Percentiles rank a stretch among this genome's conserved stretches.
Evolutionary conservation across 768 basidiomycete species (phyloP).

Genomic region (Mycena vulgaris): DNA sequence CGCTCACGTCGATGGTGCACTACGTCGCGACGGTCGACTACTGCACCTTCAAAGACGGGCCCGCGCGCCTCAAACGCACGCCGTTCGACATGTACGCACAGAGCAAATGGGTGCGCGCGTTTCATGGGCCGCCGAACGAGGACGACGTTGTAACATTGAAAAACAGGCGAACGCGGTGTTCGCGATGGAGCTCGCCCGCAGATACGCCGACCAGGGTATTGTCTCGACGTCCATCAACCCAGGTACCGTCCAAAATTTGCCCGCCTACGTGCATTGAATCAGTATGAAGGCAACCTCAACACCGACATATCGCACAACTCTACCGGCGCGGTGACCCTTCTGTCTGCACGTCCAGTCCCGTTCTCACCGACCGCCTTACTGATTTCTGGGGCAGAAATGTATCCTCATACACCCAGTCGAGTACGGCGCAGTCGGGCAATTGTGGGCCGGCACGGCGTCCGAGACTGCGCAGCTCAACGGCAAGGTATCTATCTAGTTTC

Average conservation of each 20-base stretch:
- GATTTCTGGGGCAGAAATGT: conserved; percentile 36
- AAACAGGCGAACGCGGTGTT: conserved; percentile 61
- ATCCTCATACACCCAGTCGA: conserved; percentile 47
- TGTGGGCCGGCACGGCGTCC: conserved; percentile 60
- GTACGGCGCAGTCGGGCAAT: conserved; percentile 59
- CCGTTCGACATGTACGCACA: conserved; percentile 48
- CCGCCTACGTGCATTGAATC: not conserved
- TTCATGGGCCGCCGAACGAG: too few species aligned
- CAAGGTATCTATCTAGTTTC: too few species aligned
- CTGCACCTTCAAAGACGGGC: conserved; percentile 57
- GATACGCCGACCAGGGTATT: conserved; percentile 63
- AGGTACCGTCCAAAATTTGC: conserved; percentile 40
- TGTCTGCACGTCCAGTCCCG: not conserved
- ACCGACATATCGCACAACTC: conserved; percentile 24
- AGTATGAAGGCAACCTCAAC: conserved; percentile 18
- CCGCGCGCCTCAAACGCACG: conserved; percentile 42
- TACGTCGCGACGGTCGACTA: conserved; percentile 54
- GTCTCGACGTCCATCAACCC: conserved; percentile 64
- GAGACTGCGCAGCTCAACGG: conserved; percentile 57
- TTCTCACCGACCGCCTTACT: not conserved
- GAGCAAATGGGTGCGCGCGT: conserved; percentile 61
- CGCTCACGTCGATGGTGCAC: conserved; percentile 59
- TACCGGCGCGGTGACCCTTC: not conserved
- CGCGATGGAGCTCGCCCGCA: conserved; percentile 62
- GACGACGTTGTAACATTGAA: conserved; percentile 1